Evolutionary conservation across 306 rosid genomes (phyloP).

Genomic region (Rosa chinensis): DNA sequence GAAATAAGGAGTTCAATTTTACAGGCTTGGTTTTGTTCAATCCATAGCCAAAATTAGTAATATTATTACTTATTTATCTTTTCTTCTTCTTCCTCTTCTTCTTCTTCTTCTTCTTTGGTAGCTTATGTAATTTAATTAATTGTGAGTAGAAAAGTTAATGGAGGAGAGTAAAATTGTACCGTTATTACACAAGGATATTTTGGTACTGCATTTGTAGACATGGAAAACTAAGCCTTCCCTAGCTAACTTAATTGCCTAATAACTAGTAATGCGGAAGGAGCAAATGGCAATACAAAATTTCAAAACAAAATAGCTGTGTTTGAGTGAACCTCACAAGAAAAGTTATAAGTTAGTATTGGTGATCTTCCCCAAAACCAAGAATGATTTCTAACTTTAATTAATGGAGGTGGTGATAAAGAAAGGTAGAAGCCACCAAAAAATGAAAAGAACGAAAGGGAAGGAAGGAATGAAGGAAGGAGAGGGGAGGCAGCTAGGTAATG

Average conservation of each 20-base stretch:
- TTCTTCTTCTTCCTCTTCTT: too few relatives aligned
- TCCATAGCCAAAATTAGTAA: too few relatives aligned
- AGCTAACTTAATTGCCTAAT: background rate
- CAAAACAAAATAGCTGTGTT: background rate
- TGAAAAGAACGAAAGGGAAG: conserved; percentile 17
- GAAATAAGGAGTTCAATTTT: too few relatives aligned
- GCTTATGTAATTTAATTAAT: too few relatives aligned
- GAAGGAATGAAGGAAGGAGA: conserved; percentile 11
- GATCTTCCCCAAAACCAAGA: conserved; percentile 66
- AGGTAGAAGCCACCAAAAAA: conserved; percentile 33
- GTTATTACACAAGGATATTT: too few relatives aligned
- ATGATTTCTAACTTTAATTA: conserved; percentile 47
- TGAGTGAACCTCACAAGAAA: conserved; percentile 15
- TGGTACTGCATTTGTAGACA: background rate
- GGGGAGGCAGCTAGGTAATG: conserved; percentile 22
- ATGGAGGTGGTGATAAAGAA: conserved; percentile 51
- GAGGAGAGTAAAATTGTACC: too few relatives aligned
- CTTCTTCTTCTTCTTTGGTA: too few relatives aligned
- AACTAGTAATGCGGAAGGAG: background rate
- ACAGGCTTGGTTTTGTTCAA: too few relatives aligned
- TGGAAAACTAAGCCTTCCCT: background rate
- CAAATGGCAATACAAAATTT: background rate
- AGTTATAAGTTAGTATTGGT: conserved; percentile 36
- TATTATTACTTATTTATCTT: too few relatives aligned
- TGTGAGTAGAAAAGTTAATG: too few relatives aligned